A percentile compares a stretch with the other conserved stretches of the same genome.
These are phyloP conservation scores for Penicillium fuscoglaucum DNA, from an alignment of 2,329 filamentous ascomycete species.

Conservation along the genomic window DNA sequence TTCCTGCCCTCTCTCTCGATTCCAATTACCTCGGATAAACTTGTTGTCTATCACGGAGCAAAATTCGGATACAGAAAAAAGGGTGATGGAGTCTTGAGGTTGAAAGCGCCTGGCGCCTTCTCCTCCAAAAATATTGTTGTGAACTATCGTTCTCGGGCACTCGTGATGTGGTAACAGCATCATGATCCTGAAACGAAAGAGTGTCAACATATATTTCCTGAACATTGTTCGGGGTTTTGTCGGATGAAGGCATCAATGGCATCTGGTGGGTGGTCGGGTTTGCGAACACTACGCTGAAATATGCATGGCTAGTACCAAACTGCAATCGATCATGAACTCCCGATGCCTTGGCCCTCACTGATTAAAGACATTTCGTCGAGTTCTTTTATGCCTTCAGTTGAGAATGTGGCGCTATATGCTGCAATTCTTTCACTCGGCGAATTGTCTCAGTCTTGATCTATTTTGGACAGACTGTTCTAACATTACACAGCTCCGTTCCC, in stretches of 20 bases:
- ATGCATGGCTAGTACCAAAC: constrained; percentile 29
- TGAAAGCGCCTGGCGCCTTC: constrained; percentile 66
- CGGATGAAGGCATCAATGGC: constrained; percentile 60
- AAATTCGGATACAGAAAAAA: constrained; percentile 58
- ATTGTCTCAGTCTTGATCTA: constrained; percentile 57
- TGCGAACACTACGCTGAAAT: constrained; percentile 33
- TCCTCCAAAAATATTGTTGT: constrained; percentile 75
- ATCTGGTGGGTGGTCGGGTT: constrained; percentile 34
- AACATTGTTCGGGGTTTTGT: constrained; percentile 68
- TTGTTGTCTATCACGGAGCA: constrained; percentile 28
- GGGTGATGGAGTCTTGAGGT: constrained; percentile 72
- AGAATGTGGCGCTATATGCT: constrained; percentile 87
- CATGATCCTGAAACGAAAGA: constrained; percentile 31
- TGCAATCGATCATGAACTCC: constrained; percentile 4
- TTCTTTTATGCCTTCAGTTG: constrained; percentile 67
- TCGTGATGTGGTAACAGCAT: constrained; percentile 17
- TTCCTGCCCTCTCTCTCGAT: constrained; percentile 51
- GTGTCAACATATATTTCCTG: constrained; percentile 55
- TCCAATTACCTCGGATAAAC: constrained; percentile 29
- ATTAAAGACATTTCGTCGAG: constrained; percentile 80
- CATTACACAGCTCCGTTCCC: constrained; percentile 73
- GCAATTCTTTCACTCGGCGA: constrained; percentile 89
- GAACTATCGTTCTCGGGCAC: constrained; percentile 36
- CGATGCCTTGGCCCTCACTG: constrained; percentile 59
- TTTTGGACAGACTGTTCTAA: constrained; percentile 80